A percentile compares a stretch with the other conserved stretches of the same genome.
phyloP scores from a whole-genome alignment of 805 yeast genomes.

The Candida argentea region DNA sequence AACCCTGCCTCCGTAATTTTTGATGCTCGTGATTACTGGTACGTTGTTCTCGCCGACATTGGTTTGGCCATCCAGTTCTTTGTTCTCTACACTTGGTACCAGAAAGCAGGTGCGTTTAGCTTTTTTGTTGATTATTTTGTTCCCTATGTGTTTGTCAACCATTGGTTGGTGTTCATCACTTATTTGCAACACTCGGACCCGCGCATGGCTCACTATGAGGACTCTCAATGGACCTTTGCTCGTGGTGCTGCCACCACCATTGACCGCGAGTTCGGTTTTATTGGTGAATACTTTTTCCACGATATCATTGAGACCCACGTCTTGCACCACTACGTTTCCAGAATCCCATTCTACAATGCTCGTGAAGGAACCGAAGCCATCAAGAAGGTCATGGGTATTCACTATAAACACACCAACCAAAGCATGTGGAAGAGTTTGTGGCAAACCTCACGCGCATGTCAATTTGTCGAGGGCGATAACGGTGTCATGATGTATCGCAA shows the following conservation, averaged over 20 bases:
- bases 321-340: constrained; percentile 43
- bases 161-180: constrained; percentile 57
- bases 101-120: constrained; percentile 37
- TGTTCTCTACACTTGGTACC: constrained; percentile 43
- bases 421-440: constrained; percentile 50
- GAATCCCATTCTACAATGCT: constrained; percentile 48
- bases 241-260: constrained; percentile 61
- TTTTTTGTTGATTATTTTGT: constrained; percentile 45
- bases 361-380: constrained; percentile 45
- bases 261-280: constrained; percentile 50
- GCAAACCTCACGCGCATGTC: constrained; percentile 54
- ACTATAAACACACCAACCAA: constrained; percentile 40
- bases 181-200: constrained; percentile 56
- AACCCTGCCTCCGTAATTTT: constrained; percentile 47
- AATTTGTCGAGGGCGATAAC: constrained; percentile 57
- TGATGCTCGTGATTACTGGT: constrained; percentile 46
- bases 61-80: constrained; percentile 38
- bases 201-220: constrained; percentile 48
- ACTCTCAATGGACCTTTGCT: constrained; percentile 51
- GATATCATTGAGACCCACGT: constrained; percentile 52
- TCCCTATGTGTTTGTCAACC: constrained; percentile 52
- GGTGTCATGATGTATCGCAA: constrained; percentile 65
- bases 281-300: constrained; percentile 48
- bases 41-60: constrained; percentile 42
- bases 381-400: constrained; percentile 42